phyloP scores from a whole-genome alignment of 1,284 basidiomycete genomes.

The Sanghuangporus baumii region DNA sequence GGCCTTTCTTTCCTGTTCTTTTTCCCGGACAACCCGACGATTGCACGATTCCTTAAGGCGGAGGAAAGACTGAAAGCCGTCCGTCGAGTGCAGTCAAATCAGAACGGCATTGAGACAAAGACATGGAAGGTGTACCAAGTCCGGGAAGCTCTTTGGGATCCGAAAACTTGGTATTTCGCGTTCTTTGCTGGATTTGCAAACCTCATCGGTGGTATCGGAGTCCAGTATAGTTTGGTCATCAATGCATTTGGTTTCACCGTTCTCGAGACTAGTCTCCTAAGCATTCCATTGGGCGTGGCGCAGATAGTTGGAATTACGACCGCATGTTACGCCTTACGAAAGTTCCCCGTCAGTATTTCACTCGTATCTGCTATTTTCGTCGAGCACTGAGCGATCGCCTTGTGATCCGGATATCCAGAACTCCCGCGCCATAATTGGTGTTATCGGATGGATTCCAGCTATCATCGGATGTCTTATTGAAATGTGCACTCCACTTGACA shows the following conservation, averaged over 20 bases:
- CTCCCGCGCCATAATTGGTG: constrained; percentile 21
- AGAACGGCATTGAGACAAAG: constrained; percentile 25
- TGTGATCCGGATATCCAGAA: constrained; percentile 16
- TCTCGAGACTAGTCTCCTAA: constrained; percentile 28
- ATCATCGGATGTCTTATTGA: constrained; percentile 26
- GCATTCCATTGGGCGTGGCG: constrained; percentile 27
- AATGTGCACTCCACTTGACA: constrained; percentile 7
- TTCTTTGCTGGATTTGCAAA: constrained; percentile 19
- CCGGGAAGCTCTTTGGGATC: constrained; percentile 24
- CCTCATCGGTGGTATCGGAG: constrained; percentile 24
- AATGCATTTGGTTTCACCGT: constrained; percentile 29
- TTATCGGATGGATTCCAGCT: constrained; percentile 16
- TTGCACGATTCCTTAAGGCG: constrained; percentile 24
- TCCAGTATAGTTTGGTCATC: constrained; percentile 27
- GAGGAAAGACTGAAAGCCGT: constrained; percentile 28
- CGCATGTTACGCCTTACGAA: constrained; percentile 21
- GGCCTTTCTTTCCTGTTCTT: constrained; percentile 22
- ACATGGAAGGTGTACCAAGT: constrained; percentile 25
- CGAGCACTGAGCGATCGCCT: not conserved
- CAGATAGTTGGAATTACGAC: constrained; percentile 21
- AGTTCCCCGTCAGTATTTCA: constrained; percentile 20
- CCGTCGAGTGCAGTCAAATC: constrained; percentile 24
- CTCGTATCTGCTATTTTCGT: constrained; percentile 1
- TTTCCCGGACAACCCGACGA: constrained; percentile 26
- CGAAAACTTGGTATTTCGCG: constrained; percentile 27